Base-by-base conservation (phyloP, 129 eudicot species). In the Helianthus tuberosus region DNA sequence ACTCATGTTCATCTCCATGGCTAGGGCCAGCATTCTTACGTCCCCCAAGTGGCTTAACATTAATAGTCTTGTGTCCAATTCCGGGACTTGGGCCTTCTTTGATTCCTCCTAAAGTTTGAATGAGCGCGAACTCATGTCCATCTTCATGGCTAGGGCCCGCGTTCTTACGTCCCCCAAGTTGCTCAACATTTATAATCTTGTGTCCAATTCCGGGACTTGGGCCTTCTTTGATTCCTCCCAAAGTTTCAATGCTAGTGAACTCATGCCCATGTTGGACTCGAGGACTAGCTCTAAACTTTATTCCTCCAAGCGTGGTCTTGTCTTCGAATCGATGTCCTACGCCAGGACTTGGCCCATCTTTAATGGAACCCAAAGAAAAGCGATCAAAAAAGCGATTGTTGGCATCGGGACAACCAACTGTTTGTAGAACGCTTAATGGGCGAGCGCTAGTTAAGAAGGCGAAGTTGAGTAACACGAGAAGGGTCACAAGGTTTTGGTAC, bases 271-370 rank as follows among this genome's bases (percentile, higher is more conserved):
- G 47, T 12, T 68, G 51, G 35, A 41, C 47, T 43, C 70, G 52
- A 15, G 63, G 83, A 44, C 77, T 77, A 36, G 58, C 73, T 3
- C 69, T 80, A 13, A 47, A 58, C 71, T 83, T 74, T 49, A 78
- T 69, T 69, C 83, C 86, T 59, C 74, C 86, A 20, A 78, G 74
- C 2, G 53, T 75, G 14, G 66, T 36, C 39, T 47, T 67, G 72
- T 64, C 63, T 36, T 72, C 73, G 5, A 73, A 74, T 16, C 47
- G 47, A 36, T 83, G 83, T 4, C 78, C 83, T 50, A 64, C 12
- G 4, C 83, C 78, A 3, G 77, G 77, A 60, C 80, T 78, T 0
- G 81, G 75, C 60, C 86, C 86, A 6, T 69, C 80, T 76, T 74
- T 78, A 32, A 78, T 68, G 16, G 80, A 75, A 15, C 86, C 83